Base-by-base conservation (phyloP, 2,329 filamentous ascomycete species). In the Trematosphaeria pertusa region DNA sequence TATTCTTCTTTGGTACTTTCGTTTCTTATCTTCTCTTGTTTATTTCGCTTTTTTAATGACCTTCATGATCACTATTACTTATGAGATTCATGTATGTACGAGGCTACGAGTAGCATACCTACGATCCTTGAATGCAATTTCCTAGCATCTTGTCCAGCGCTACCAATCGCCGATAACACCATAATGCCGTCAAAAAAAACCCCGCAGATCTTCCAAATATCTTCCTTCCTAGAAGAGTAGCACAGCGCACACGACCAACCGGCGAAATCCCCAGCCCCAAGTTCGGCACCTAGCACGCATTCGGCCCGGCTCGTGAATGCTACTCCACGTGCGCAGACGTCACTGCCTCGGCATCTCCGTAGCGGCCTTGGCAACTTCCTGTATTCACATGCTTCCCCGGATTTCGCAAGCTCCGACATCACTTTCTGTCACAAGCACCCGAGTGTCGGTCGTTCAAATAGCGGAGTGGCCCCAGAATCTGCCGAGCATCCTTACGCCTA, bases 51-150 rank as follows among this genome's bases (percentile, higher is more conserved):
- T 41, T 7, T 14, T n/a, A 19, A 19, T 17, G n/a, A 19, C 34
- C 50, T 54, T 59, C 35, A 59, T 43, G 52, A 52, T 38, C 37
- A 52, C 50, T 44, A 38, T 54, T 49, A 26, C 43, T 51, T 48
- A 52, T 41, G 36, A 54, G 51, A 53, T 39, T 32, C 26, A 48
- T 57, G 55, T 58, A 60, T 50, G 51, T 56, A 60, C 36, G 50
- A 57, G 39, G 45, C 38, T 24, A 59, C 37, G 48, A 55, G 47
- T 51, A 56, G 53, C 47, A 50, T 52, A 50, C 33, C 42, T 24
- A 59, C 59, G 47, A 55, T 62, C 59, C n/a, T 55, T 61, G 17
- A 58, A 60, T 61, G 21, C 43, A 58, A 36, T 52, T 50, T 51
- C 56, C 34, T 50, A 39, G 20, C 38, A 17, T 44, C 12, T 28